Base-by-base conservation (phyloP, 2,329 filamentous ascomycete species). In the Chalaropsis thielavioides region DNA sequence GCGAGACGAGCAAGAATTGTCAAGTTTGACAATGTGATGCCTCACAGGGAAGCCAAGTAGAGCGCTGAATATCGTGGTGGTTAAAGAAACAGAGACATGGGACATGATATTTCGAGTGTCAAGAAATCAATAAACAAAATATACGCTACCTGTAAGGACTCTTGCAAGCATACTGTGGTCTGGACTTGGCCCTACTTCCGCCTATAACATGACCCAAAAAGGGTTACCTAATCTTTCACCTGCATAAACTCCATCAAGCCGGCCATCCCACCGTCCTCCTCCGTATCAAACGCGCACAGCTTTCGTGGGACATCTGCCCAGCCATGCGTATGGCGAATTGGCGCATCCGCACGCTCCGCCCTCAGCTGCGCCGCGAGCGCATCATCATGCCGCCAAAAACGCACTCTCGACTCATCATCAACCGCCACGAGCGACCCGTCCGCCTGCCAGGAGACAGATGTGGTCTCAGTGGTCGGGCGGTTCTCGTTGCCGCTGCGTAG, bases 361-460 rank as follows among this genome's bases (percentile, higher is more conserved):
- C 66, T 59, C 40, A 63, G 43, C 38, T 31, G 38, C 13, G 44
- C 63, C 7, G 66, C 54, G 22, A 44, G 11, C 35, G 15, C 19
- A 17, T 17, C 44, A 49, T 67, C 51, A 8, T 61, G 54, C 2
- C 40, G 19, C 51, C 61, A 67, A 41, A 65, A 65, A 13, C 66
- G 59, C 43, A 67, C 60, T 11, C 51, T 51, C 22, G 60, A 65
- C 44, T 62, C 43, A 44, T 67, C 66, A 15, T 67, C 41, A 1
- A 63, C 44, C 5, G 66, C 60, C 6, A 65, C 63, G 22, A 67
- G 54, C 11, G 35, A 35, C 40, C 63, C 66, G 44, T 67, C 56
- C 8, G n/a, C 24, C 10, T 59, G 63, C 67, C 64, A 68, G 8
- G 60, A 61, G 6, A 64, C 67, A 11, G 51, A 61, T 24, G 19